Evolutionary conservation across 148 eudicot genomes (phyloP), one percentile per base, ranked within the genome.

Genomic region (Rhododendron ferrugineum): DNA sequence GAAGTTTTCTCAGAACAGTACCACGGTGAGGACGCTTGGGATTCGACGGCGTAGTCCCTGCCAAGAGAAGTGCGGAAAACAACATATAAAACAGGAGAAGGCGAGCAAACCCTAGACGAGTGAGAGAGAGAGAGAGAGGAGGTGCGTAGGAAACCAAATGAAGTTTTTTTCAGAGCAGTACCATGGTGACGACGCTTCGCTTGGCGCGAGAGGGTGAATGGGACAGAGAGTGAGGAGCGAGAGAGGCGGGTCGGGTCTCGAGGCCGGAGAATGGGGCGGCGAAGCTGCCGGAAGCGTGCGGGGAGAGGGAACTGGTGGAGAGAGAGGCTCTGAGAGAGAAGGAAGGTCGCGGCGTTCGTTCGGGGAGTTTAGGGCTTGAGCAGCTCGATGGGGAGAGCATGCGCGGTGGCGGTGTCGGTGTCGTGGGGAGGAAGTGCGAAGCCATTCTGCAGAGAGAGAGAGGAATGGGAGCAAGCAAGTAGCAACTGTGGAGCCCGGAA

Each of bases 181-280:
- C 99, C 99, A 92, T 95, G n/a, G 98, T 94, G 72, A 95, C 95
- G 32, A 95, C 97, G 74, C 92, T 92, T 36, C 97, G 92, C 79
- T 94, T 96, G 66, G 91, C 89, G 47, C 88, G 92, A 84, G 90
- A 89, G 36, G 62, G 32, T 0, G 92, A 50, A 5, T 88, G 81
- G 5, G 82, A 54, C 11, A 85, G 62, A 5, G 28, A 23, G 26
- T 3, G 6, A 40, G 93, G 92, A 50, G 83, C 84, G 75, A 95
- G 93, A 26, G 89, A 94, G 47, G 75, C 84, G 78, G 97, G 93
- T 18, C 95, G 93, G 86, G 93, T 52, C 88, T 85, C 91, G 10
- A 66, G 87, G 81, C 99, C 97, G 47, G 94, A 84, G 32, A 94
- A 94, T n/a, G 91, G 93, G 62, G 90, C 89, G 85, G 90, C 60